These are phyloP conservation scores for Boechera divaricarpa DNA, from an alignment of 345 rosid species.

Conservation along the genomic window DNA sequence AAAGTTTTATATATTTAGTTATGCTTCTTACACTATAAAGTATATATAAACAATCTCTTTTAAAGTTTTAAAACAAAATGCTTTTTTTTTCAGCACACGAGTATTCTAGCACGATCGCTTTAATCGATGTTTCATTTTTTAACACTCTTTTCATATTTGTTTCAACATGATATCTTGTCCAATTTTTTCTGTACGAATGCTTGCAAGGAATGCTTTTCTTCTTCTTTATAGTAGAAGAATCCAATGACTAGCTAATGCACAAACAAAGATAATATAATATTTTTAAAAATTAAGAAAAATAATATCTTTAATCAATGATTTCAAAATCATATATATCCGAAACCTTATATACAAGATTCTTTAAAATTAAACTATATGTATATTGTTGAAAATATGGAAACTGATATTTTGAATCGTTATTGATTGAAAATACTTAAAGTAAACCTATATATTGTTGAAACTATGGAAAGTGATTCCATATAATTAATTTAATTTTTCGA, in stretches of 20 bases:
- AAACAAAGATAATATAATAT: background rate
- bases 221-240: slow-evolving; percentile 14
- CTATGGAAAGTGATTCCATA: too few relatives aligned
- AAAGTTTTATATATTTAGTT: background rate
- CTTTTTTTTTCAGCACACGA: background rate
- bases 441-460: too few relatives aligned
- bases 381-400: too few relatives aligned
- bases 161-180: slow-evolving; percentile 19
- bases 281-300: background rate
- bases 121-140: background rate
- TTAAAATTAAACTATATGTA: too few relatives aligned
- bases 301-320: background rate
- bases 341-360: too few relatives aligned
- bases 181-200: background rate
- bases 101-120: slow-evolving; percentile 7
- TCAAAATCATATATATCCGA: background rate
- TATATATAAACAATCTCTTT: background rate
- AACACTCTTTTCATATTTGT: background rate
- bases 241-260: slow-evolving; percentile 30
- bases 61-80: background rate
- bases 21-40: background rate
- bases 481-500: too few relatives aligned
- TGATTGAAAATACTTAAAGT: too few relatives aligned
- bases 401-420: too few relatives aligned
- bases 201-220: slow-evolving; percentile 1